phyloP scores from a whole-genome alignment of 495 filamentous ascomycete genomes.

The Hypoxylon fragiforme region DNA sequence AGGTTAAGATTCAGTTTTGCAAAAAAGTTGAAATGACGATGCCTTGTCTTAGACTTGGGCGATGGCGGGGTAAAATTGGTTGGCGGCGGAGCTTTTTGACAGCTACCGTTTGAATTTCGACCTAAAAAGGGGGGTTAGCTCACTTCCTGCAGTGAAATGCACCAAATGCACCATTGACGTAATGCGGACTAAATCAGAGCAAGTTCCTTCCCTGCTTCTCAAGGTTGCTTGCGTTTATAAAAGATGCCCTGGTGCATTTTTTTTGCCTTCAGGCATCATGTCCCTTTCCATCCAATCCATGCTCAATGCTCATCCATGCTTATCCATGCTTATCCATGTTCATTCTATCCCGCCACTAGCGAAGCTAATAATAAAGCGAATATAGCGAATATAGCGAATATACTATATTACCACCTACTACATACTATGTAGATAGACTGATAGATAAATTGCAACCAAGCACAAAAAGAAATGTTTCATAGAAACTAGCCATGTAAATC shows the following conservation, averaged over 20 bases:
- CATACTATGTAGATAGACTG: too few species aligned
- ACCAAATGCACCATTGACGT: slow-evolving; percentile 39
- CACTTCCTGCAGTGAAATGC: slow-evolving; percentile 23
- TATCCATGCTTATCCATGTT: neutral
- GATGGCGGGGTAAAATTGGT: slow-evolving; percentile 33
- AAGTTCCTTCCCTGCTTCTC: neutral
- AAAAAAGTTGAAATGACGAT: slow-evolving; percentile 26
- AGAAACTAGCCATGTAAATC: too few species aligned
- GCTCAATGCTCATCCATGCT: neutral
- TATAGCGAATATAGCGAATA: too few species aligned
- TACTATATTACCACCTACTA: too few species aligned
- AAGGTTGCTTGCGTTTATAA: neutral
- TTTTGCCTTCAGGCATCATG: neutral
- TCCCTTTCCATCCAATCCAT: neutral
- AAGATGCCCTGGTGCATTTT: neutral
- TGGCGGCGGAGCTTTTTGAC: slow-evolving; percentile 25
- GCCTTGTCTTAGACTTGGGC: slow-evolving; percentile 10
- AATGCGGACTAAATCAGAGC: slow-evolving; percentile 33
- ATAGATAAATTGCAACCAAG: too few species aligned
- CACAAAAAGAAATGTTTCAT: too few species aligned
- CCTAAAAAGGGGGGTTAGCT: slow-evolving; percentile 29
- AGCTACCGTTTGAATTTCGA: slow-evolving; percentile 21
- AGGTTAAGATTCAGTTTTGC: slow-evolving; percentile 24
- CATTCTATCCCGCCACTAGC: neutral
- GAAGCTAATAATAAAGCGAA: too few species aligned